Base-by-base conservation (phyloP, 352 stramenopile genomes). In the Phytophthora aleatoria region DNA sequence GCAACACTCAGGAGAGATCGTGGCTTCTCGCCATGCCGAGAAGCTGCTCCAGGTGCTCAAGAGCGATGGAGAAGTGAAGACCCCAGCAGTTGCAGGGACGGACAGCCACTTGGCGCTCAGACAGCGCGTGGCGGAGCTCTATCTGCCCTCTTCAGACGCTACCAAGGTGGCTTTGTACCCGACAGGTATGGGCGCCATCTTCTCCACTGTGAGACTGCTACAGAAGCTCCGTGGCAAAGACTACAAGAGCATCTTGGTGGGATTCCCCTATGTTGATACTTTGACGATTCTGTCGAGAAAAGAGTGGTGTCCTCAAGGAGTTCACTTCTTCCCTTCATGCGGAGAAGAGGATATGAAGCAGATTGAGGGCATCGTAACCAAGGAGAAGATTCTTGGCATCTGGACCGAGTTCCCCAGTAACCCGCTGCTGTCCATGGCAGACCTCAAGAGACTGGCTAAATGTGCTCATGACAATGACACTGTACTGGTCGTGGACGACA, bases 391-490 rank as follows among this genome's bases (percentile, higher is more conserved):
- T 45, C 78, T 92, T 4, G 93, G 76, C 9, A 84, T 98, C 56
- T 97, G 98, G 66, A 97, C 91, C 10, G 95, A 98, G 70, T 97
- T 98, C 45, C 95, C 93, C 3, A 89, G 85, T 31, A 98, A 98
- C 73, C 95, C 95, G 28, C 64, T 98, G 56, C 71, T 98, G 44
- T 85, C 92, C 8, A 83, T 82, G 68, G 73, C 90, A 0, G 87
- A 98, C 50, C 68, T 98, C 11, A 77, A 83, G 24, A 72, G 79
- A 15, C 69, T 98, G n/a, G 80, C 88, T 9, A 70, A 76, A 12
- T 79, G 97, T 36, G 91, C 92, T 2, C 82, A 97, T 58, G 65
- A 89, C 20, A 89, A 97, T 59, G 87, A 85, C 52, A 96, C 95
- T 28, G 77, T 76, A 27, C 69, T 98, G 6, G 82, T 95, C 1